Conservation (phyloP, 2,329 filamentous ascomycete genomes). For the Ceratocystis smalleyi region DNA sequence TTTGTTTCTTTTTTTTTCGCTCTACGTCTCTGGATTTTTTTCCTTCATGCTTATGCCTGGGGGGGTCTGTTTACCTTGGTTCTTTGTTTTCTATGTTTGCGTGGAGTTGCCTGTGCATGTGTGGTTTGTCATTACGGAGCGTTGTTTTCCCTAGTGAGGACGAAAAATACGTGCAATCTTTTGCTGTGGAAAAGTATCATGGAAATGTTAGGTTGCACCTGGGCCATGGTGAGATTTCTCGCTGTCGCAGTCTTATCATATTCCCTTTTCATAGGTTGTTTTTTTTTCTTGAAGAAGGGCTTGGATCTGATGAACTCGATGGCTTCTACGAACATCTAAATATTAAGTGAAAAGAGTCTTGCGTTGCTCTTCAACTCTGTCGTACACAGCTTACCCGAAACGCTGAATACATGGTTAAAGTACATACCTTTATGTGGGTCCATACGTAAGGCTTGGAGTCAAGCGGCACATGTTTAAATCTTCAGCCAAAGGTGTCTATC, state of each 20-base stretch:
- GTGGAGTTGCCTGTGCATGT: slow-evolving; percentile 8
- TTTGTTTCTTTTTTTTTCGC: slow-evolving; percentile 2
- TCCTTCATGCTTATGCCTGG: background rate
- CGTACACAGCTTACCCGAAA: background rate
- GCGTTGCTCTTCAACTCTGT: no score
- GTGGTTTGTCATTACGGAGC: background rate
- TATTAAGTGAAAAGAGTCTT: no score
- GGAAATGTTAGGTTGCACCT: background rate
- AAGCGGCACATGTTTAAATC: background rate
- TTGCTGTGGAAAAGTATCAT: background rate
- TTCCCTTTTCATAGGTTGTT: background rate
- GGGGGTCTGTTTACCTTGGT: slow-evolving; percentile 2
- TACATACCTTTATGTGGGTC: background rate
- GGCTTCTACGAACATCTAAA: no score
- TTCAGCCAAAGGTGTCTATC: background rate
- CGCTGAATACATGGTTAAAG: background rate
- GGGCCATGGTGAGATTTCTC: background rate
- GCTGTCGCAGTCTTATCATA: background rate
- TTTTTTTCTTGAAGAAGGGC: background rate
- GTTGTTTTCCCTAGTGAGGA: background rate
- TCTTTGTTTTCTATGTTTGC: background rate
- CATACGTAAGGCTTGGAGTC: background rate
- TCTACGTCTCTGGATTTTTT: background rate
- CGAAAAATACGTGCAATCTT: background rate
- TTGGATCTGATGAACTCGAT: no score